Evolutionary conservation across 2,329 filamentous ascomycete species (phyloP), one percentile per base, ranked within the genome.

Genomic region (Davidsoniella australis): DNA sequence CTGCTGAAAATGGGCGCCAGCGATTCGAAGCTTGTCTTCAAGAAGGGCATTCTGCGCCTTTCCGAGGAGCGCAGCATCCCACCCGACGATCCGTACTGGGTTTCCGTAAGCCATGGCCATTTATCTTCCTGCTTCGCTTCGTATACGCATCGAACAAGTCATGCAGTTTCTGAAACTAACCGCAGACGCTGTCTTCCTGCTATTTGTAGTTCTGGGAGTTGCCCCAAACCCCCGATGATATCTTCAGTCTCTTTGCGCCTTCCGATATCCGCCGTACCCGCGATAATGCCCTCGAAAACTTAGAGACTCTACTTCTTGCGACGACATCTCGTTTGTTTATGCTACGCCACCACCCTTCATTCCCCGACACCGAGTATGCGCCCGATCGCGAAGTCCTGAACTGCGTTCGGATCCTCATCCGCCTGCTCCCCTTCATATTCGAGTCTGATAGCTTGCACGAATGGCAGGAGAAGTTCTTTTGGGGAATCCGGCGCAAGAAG

Each of bases 1-100:
- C 33, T 33, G 29, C 24, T 47, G 16, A 50, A 47, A 40, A 98
- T 98, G 91, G 91, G 91, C 66, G 89, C 89, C 62, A 95, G 89
- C 67, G 89, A 96, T 69, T 96, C 89, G 60, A 96, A 96, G 75
- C 80, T 96, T 62, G 86, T 89, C 62, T 96, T 98, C 75, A 96
- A 95, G 68, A 85, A 94, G 68, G 89, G 88, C 67, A 94, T 96
- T 69, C 95, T 96, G 70, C 80, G 84, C 62, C 78, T 98, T 53
- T 91, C 87, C n/a, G 87, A 94, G 64, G 83, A 94, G 63, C 79
- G 80, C 56, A 74, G 84, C 62, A 95, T 96, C 61, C 74, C 86
- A 53, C 78, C 86, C 50, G 82, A 91, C 65, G 86, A 95, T 68
- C 72, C 78, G 16, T 95, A 94, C 68, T 98, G 91, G 91, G 80